Evolutionary conservation across 179 eudicot species (phyloP).

Genomic region (Beta lomatogona): DNA sequence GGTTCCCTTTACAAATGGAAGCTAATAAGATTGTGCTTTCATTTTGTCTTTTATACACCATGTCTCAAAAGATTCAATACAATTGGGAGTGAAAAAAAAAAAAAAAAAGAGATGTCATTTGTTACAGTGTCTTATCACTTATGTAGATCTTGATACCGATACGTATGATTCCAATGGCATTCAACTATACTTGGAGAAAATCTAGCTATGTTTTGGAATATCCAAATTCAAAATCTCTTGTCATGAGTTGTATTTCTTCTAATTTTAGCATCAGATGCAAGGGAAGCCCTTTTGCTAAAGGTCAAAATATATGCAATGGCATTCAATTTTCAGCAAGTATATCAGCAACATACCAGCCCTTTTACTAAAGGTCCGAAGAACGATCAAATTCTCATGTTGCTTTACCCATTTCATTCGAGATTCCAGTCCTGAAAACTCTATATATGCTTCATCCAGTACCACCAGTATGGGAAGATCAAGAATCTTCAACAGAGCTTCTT

Average conservation of each 20-base stretch:
- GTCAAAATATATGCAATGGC: not conserved
- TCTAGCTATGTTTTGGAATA: not conserved
- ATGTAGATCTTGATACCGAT: not conserved
- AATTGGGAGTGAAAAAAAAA: no score
- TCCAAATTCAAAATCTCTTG: not conserved
- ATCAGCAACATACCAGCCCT: constrained; percentile 71
- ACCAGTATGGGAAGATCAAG: constrained; percentile 82
- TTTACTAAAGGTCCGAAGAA: constrained; percentile 96
- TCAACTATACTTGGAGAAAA: no score
- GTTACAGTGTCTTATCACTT: constrained; percentile 44
- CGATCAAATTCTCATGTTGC: constrained; percentile 84
- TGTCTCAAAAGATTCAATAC: not conserved
- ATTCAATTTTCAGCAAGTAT: not conserved
- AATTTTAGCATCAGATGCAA: not conserved
- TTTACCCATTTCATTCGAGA: constrained; percentile 97
- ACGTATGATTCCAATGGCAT: not conserved
- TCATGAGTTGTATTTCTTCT: not conserved
- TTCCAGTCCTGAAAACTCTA: constrained; percentile 83
- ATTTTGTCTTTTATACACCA: not conserved
- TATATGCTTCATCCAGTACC: constrained; percentile 92
- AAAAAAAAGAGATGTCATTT: no score
- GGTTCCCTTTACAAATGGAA: constrained; percentile 31
- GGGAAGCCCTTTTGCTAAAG: not conserved
- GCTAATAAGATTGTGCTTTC: not conserved
- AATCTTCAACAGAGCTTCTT: constrained; percentile 72